Evolutionary conservation across 495 filamentous ascomycete genomes (phyloP).

Genomic region (Tuber brumale): DNA sequence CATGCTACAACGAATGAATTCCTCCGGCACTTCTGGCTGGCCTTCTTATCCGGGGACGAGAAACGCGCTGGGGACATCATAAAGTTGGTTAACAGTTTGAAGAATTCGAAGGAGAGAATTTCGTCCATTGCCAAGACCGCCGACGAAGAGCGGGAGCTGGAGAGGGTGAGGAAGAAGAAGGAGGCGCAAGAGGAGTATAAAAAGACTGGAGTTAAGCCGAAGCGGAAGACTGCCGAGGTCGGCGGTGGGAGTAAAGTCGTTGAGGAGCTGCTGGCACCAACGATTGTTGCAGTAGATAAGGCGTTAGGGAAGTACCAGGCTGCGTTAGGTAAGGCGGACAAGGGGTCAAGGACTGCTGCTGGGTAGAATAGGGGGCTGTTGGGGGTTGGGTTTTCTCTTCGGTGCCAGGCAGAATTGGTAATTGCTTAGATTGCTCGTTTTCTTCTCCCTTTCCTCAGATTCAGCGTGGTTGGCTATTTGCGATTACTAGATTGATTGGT

Average conservation of each 20-base stretch:
- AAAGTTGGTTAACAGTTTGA: conserved; percentile 69
- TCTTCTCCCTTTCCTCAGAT: background rate
- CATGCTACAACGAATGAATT: conserved; percentile 92
- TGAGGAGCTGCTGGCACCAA: conserved; percentile 64
- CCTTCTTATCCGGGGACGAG: conserved; percentile 76
- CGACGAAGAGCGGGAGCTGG: conserved; percentile 60
- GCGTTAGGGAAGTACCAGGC: conserved; percentile 45
- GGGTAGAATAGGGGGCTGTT: background rate
- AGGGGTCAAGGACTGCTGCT: conserved; percentile 6
- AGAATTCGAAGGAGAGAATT: conserved; percentile 69
- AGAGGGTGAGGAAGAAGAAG: conserved; percentile 55
- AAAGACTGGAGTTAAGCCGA: conserved; percentile 62
- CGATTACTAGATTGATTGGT: background rate
- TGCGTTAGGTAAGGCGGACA: conserved; percentile 36
- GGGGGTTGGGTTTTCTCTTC: background rate
- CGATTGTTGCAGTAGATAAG: conserved; percentile 57
- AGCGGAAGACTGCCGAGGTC: conserved; percentile 57
- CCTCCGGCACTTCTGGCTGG: conserved; percentile 88
- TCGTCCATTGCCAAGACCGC: conserved; percentile 72
- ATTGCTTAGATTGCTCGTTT: background rate
- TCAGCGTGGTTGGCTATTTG: background rate
- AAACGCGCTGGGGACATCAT: conserved; percentile 67
- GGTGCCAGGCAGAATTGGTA: background rate
- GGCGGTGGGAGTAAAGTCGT: conserved; percentile 72
- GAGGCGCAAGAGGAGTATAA: conserved; percentile 62